Conservation (phyloP, 1,284 basidiomycete species). For the Irpex rosettiformis region DNA sequence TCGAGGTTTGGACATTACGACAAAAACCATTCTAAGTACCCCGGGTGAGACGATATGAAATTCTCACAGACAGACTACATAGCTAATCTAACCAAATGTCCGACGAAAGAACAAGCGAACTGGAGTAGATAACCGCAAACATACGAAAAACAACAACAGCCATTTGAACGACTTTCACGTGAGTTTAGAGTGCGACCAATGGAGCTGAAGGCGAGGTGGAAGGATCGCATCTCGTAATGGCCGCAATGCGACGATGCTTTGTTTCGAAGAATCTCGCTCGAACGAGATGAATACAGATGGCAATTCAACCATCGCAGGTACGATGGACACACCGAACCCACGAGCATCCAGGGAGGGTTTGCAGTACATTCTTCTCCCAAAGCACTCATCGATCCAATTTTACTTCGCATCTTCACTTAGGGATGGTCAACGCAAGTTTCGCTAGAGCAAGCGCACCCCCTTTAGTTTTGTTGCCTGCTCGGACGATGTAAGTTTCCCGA, state of each 20-base stretch:
- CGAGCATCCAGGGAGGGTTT: too few species aligned
- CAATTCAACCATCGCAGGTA: too few species aligned
- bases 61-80: too few species aligned
- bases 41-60: too few species aligned
- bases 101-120: too few species aligned
- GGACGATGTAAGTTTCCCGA: background rate
- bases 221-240: background rate
- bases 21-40: background rate
- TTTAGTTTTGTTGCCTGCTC: slow-evolving; percentile 83
- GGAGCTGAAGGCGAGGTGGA: too few species aligned
- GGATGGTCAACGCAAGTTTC: slow-evolving; percentile 53
- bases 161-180: too few species aligned
- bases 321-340: too few species aligned
- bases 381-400: background rate
- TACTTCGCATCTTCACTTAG: background rate
- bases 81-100: too few species aligned
- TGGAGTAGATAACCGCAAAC: too few species aligned
- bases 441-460: slow-evolving; percentile 87
- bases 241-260: background rate
- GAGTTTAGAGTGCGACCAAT: too few species aligned
- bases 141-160: background rate
- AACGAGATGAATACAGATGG: too few species aligned
- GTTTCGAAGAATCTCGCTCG: background rate
- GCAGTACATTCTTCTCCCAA: background rate
- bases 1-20: background rate